Evolutionary conservation across 495 filamentous ascomycete species (phyloP).

Genomic region (Penicillium odoratum): DNA sequence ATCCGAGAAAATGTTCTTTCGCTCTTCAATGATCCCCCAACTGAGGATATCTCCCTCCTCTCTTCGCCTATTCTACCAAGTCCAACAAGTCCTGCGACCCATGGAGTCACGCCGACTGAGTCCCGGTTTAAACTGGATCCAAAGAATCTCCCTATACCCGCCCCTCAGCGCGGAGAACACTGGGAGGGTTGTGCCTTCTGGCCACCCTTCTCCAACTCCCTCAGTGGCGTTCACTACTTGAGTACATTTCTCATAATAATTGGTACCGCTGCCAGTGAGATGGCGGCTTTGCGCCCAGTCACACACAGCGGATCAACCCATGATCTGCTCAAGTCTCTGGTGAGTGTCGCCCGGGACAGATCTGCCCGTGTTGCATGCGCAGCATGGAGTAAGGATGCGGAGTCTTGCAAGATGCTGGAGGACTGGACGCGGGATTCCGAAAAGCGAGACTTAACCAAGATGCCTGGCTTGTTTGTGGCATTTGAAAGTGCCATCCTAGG

Average conservation of each 20-base stretch:
- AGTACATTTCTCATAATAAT: slow-evolving; percentile 75
- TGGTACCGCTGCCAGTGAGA: slow-evolving; percentile 80
- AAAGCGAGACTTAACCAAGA: slow-evolving; percentile 78
- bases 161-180: slow-evolving; percentile 70
- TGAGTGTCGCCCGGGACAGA: slow-evolving; percentile 79
- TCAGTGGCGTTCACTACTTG: slow-evolving; percentile 86
- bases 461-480: slow-evolving; percentile 78
- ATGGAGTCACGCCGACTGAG: slow-evolving; percentile 53
- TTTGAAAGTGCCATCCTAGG: slow-evolving; percentile 76
- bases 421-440: slow-evolving; percentile 84
- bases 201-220: slow-evolving; percentile 87
- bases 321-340: slow-evolving; percentile 68
- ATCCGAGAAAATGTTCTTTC: slow-evolving; percentile 74
- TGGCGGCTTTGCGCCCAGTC: slow-evolving; percentile 71
- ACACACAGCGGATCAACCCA: slow-evolving; percentile 54
- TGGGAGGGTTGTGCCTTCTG: slow-evolving; percentile 98
- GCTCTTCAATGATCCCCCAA: slow-evolving; percentile 87
- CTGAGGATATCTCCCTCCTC: slow-evolving; percentile 83
- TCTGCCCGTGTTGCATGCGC: slow-evolving; percentile 75
- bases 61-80: slow-evolving; percentile 76
- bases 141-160: slow-evolving; percentile 73
- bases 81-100: slow-evolving; percentile 63
- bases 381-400: slow-evolving; percentile 85
- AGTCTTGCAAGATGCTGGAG: slow-evolving; percentile 84
- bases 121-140: slow-evolving; percentile 77